These are phyloP conservation scores for Dendrobium catenatum DNA, from an alignment of 106 monocot genomes.

Conservation along the genomic window DNA sequence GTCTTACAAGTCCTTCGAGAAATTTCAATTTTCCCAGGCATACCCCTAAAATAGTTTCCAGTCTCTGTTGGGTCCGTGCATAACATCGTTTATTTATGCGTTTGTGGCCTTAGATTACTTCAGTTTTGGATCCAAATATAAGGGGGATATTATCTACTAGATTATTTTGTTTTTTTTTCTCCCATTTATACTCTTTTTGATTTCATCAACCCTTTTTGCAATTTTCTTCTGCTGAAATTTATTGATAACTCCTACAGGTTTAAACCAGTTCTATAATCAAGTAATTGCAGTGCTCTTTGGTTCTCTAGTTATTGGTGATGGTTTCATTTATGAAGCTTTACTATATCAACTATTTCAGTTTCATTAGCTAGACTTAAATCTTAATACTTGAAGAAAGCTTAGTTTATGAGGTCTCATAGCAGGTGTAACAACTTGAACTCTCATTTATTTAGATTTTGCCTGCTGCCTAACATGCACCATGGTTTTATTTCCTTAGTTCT, in stretches of 20 bases:
- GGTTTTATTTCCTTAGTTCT: too few relatives aligned
- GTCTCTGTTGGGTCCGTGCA: neutral
- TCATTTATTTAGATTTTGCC: too few relatives aligned
- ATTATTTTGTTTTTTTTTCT: neutral
- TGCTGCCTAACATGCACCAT: too few relatives aligned
- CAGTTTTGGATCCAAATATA: neutral
- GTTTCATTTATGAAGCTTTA: neutral
- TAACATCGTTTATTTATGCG: neutral
- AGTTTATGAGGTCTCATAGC: too few relatives aligned
- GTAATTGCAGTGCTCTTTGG: neutral
- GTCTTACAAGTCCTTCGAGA: neutral
- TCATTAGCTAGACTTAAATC: neutral
- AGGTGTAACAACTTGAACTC: too few relatives aligned
- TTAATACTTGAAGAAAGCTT: too few relatives aligned
- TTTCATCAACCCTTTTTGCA: neutral
- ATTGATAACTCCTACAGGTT: neutral
- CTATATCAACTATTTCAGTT: neutral
- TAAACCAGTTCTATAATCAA: neutral
- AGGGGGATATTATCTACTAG: neutral
- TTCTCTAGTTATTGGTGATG: too few relatives aligned
- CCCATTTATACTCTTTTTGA: neutral
- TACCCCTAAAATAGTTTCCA: neutral
- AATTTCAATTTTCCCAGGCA: neutral
- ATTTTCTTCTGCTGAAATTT: neutral
- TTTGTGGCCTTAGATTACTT: neutral